Evolutionary conservation across 495 filamentous ascomycete species (phyloP).

Genomic region (Podospora pseudocomata): DNA sequence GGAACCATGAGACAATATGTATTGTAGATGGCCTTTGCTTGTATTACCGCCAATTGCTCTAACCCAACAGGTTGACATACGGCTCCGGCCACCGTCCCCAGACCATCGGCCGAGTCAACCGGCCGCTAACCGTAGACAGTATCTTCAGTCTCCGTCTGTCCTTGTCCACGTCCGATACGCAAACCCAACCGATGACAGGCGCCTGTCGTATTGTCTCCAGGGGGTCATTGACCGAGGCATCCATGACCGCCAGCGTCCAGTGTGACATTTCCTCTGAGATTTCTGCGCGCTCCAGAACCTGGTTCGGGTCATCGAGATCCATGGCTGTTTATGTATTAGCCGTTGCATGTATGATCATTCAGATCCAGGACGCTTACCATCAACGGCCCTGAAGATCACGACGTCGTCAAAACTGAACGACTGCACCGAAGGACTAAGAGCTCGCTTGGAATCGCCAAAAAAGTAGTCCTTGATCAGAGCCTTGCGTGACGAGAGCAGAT

Average conservation of each 20-base stretch:
- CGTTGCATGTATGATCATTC: conserved; percentile 11
- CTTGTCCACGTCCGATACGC: conserved; percentile 84
- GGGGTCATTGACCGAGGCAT: conserved; percentile 61
- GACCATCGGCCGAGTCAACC: conserved; percentile 71
- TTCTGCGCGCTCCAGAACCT: conserved; percentile 56
- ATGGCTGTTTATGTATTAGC: conserved; percentile 12
- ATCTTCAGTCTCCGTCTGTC: conserved; percentile 77
- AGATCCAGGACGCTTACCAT: conserved; percentile 18
- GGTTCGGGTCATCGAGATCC: conserved; percentile 26
- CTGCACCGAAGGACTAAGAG: conserved; percentile 80
- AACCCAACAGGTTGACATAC: conserved; percentile 48
- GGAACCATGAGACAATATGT: too few relatives aligned
- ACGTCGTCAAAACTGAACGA: conserved; percentile 70
- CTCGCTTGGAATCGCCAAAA: conserved; percentile 74
- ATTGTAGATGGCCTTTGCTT: too few relatives aligned
- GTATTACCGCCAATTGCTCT: not conserved
- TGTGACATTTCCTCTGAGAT: conserved; percentile 59
- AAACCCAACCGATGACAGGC: conserved; percentile 87
- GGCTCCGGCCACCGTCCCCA: conserved; percentile 56
- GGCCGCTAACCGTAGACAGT: conserved; percentile 74
- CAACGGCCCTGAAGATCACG: conserved; percentile 52
- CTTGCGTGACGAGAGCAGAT: conserved; percentile 66
- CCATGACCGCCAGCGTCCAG: conserved; percentile 76
- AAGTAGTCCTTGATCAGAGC: conserved; percentile 86
- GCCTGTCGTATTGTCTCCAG: conserved; percentile 74